Evolutionary conservation across 2,329 filamentous ascomycete genomes (phyloP).

Genomic region (Ophiostoma ulmi): DNA sequence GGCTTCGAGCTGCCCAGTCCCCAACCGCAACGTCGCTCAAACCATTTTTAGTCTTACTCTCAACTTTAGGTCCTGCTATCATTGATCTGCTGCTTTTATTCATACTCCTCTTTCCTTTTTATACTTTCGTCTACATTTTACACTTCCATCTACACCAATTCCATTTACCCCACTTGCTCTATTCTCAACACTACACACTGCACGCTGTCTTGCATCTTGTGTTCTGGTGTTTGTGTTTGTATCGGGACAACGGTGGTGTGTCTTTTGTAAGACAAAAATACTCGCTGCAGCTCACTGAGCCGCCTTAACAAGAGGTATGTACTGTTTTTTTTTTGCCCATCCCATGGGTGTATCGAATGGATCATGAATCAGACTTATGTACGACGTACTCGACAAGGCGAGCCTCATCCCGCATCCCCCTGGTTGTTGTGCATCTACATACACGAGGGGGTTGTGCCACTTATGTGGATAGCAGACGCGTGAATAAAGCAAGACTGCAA

Average conservation of each 20-base stretch:
- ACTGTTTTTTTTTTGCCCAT: neutral
- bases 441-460: constrained; percentile 2
- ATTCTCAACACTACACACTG: neutral
- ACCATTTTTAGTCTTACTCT: neutral
- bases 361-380: constrained; percentile 1
- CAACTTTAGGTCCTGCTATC: constrained; percentile 2
- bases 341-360: neutral
- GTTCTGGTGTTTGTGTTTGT: neutral
- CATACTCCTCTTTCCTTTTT: neutral
- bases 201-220: neutral
- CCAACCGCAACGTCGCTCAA: neutral
- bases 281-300: neutral
- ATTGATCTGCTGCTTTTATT: neutral
- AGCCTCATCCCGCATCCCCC: neutral
- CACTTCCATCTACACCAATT: neutral
- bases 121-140: neutral
- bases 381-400: constrained; percentile 2
- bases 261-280: neutral
- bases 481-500: neutral
- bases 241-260: neutral
- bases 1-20: neutral
- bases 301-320: neutral
- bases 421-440: neutral
- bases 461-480: neutral
- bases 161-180: too few relatives aligned